phyloP scores from a whole-genome alignment of 352 stramenopile genomes.

The Thalassiosira mediterranea region DNA sequence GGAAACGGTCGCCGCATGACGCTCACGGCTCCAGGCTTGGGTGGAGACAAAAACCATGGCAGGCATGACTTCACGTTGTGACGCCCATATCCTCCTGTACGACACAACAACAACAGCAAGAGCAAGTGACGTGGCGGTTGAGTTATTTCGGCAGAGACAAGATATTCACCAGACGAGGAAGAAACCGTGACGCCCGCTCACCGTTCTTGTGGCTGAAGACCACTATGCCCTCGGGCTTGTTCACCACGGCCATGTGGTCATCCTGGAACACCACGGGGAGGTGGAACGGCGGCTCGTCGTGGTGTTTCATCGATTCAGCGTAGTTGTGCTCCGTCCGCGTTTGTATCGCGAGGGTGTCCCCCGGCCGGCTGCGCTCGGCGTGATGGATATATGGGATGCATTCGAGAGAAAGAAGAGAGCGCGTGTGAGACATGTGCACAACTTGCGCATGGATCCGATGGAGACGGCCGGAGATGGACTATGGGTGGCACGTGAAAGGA shows the following conservation, averaged over 20 bases:
- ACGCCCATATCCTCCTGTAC: constrained; percentile 40
- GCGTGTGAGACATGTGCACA: too few relatives aligned
- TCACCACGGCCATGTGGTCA: constrained; percentile 65
- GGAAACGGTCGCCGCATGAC: constrained; percentile 54
- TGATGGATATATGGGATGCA: too few relatives aligned
- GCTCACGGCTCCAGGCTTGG: constrained; percentile 46
- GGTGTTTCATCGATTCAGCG: constrained; percentile 20
- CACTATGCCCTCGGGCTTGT: constrained; percentile 77
- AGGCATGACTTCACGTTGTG: constrained; percentile 64
- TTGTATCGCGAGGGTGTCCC: constrained; percentile 24
- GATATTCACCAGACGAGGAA: too few relatives aligned
- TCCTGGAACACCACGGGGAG: constrained; percentile 66
- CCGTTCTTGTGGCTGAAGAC: constrained; percentile 49
- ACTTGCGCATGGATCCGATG: too few relatives aligned
- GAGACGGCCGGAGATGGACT: too few relatives aligned
- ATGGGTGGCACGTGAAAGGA: too few relatives aligned
- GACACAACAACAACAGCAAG: too few relatives aligned
- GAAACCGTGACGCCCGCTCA: too few relatives aligned
- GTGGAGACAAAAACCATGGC: constrained; percentile 62
- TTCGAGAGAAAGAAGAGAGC: too few relatives aligned
- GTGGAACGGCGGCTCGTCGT: constrained; percentile 48
- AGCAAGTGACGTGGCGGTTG: too few relatives aligned
- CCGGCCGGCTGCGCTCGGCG: constrained; percentile 7
- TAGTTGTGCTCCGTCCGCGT: constrained; percentile 31
- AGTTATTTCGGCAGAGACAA: too few relatives aligned